Percentiles rank a stretch among this genome's conserved stretches.
Evolutionary conservation across 78 protist genomes (phyloP).

Genomic region (Protostelium mycophagum): DNA sequence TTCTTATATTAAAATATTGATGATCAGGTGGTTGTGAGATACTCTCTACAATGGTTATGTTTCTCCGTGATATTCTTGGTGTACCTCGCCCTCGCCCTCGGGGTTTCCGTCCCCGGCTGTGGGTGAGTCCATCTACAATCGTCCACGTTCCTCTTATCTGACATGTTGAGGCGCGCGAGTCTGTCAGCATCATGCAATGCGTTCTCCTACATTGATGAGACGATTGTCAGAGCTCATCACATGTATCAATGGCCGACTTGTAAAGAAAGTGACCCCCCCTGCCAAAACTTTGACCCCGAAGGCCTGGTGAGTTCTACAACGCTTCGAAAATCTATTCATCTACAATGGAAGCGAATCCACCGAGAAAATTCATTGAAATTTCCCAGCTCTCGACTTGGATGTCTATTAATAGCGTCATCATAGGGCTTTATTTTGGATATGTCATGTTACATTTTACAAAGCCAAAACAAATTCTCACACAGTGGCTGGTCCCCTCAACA

Average conservation of each 20-base stretch:
- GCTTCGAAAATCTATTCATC: no score
- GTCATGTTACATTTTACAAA: neutral
- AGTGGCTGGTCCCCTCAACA: neutral
- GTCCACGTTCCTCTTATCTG: neutral
- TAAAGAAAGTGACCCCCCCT: neutral
- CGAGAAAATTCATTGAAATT: neutral
- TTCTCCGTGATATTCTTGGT: neutral
- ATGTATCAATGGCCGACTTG: neutral
- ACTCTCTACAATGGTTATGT: neutral
- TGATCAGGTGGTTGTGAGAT: neutral
- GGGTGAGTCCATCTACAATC: neutral
- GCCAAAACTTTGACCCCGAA: neutral
- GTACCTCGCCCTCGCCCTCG: neutral
- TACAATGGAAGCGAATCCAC: no score
- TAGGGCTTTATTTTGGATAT: neutral
- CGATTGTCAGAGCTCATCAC: neutral
- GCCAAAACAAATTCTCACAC: neutral
- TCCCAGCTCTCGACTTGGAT: neutral
- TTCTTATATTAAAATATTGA: no score
- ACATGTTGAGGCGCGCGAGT: neutral
- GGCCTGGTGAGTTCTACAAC: constrained; percentile 1
- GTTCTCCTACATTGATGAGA: neutral
- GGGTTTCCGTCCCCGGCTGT: neutral
- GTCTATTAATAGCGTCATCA: neutral
- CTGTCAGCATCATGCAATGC: constrained; percentile 9